Evolutionary conservation across 1,139 yeast species (phyloP), one percentile per base, ranked within the genome.

Genomic region (Magnusiomyces sp.): DNA sequence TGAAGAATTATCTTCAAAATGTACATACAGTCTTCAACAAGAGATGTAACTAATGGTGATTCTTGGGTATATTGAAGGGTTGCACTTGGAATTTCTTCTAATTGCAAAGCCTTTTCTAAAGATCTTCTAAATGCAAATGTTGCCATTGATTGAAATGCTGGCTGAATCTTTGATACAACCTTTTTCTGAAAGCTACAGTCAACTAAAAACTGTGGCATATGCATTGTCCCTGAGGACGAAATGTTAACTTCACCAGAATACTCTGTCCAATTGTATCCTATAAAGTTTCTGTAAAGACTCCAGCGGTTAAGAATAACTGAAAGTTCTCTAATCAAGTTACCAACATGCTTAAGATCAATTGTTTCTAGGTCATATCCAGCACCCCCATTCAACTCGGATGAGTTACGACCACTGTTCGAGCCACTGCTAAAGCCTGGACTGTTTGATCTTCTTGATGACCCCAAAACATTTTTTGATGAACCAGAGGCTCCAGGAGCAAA

Each of bases 251-350:
- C 50, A 16, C 37, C 34, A 37, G 54, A 46, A 47, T 70, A 74
- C 48, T 72, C 77, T 46, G 71, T 72, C 80, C 86, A 86, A 54
- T 83, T 77, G 33, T 76, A 73, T 1, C 87, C 77, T 57, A 87
- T 74, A 59, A 89, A 92, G 60, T 79, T 80, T 53, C 86, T 75
- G 64, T 89, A 94, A 64, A 88, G 74, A 7, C 86, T 73, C 97
- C 98, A 92, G 55, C 89, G 81, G 60, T 85, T 87, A 60, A 92
- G 69, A 61, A 92, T 83, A 5, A 83, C 73, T 0, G 95, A 77
- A 17, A 86, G 69, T 60, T 92, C 97, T 50, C 74, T 76, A 17
- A 85, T 71, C 39, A 81, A 58, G 47, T 73, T 74, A 9, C 83
- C 81, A 13, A 83, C 72, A 45, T 76, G 77, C 17, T 75, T 74